Conservation (phyloP, 2,329 filamentous ascomycete genomes). For the Trichoderma asperellum region DNA sequence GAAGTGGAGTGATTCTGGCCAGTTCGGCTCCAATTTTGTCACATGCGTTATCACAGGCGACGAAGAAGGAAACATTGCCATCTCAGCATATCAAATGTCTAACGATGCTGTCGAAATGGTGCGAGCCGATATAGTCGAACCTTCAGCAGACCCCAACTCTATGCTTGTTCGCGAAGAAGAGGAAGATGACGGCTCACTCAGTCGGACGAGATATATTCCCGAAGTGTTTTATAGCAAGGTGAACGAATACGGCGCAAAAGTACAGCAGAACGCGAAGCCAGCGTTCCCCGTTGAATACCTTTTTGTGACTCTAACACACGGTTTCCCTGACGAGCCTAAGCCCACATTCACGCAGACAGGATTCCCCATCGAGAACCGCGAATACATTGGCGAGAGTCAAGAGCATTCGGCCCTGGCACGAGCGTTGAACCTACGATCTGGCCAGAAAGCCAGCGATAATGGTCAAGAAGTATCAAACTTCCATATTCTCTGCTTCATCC, state of each 20-base stretch:
- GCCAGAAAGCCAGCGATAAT: constrained; percentile 63
- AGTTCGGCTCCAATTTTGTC: constrained; percentile 94
- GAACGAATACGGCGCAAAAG: constrained; percentile 95
- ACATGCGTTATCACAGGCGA: constrained; percentile 96
- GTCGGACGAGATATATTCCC: constrained; percentile 84
- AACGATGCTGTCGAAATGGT: constrained; percentile 98
- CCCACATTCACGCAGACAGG: constrained; percentile 73
- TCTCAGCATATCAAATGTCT: constrained; percentile 92
- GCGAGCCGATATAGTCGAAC: constrained; percentile 89
- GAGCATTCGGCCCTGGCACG: constrained; percentile 71
- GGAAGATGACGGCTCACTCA: constrained; percentile 72
- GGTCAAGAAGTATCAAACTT: constrained; percentile 84
- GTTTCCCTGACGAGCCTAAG: constrained; percentile 81
- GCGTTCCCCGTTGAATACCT: constrained; percentile 96
- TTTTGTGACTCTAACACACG: constrained; percentile 92
- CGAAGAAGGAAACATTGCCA: constrained; percentile 81
- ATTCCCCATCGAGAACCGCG: constrained; percentile 92
- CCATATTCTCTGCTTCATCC: constrained; percentile 87
- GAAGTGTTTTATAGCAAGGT: constrained; percentile 95
- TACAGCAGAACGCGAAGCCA: constrained; percentile 96
- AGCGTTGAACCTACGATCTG: constrained; percentile 65
- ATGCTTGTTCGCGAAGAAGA: constrained; percentile 96
- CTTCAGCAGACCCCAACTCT: constrained; percentile 86
- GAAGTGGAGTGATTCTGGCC: constrained; percentile 95
- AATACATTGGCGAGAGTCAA: constrained; percentile 82